These are phyloP conservation scores for Pochonia chlamydosporia DNA, from an alignment of 2,329 filamentous ascomycete species.

Conservation along the genomic window DNA sequence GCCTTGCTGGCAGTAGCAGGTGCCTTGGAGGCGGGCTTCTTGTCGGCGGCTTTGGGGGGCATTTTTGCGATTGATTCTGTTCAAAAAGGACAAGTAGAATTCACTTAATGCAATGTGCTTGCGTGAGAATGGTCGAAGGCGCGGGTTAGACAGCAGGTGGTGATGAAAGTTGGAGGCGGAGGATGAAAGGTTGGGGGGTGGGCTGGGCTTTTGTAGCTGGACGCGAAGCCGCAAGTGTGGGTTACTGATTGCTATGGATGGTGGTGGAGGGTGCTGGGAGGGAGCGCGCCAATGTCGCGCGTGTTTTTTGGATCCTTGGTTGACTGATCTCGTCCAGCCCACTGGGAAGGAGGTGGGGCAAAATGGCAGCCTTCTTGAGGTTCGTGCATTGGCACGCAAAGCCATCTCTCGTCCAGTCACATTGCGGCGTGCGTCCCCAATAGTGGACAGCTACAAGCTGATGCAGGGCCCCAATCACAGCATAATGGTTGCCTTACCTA, in stretches of 20 bases:
- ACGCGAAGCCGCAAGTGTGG: slow-evolving; percentile 42
- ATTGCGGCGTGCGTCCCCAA: background rate
- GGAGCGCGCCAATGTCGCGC: slow-evolving; percentile 12
- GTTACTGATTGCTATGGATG: slow-evolving; percentile 49
- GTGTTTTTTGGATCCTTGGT: slow-evolving; percentile 11
- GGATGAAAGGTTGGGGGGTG: slow-evolving; percentile 44
- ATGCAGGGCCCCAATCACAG: too few relatives aligned
- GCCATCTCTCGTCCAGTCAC: too few relatives aligned
- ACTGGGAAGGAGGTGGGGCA: slow-evolving; percentile 6
- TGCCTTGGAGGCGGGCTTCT: slow-evolving; percentile 98
- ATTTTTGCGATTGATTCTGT: slow-evolving; percentile 54
- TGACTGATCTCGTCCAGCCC: slow-evolving; percentile 6
- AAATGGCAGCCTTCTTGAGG: background rate
- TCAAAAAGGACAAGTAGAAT: slow-evolving; percentile 6
- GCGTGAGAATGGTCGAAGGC: slow-evolving; percentile 13
- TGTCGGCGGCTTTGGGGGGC: slow-evolving; percentile 96
- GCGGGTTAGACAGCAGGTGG: slow-evolving; percentile 28
- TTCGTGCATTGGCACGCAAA: background rate
- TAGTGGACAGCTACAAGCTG: background rate
- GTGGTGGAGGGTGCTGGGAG: slow-evolving; percentile 11
- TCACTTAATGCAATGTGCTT: slow-evolving; percentile 2
- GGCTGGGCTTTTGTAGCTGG: slow-evolving; percentile 56
- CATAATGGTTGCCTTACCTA: too few relatives aligned
- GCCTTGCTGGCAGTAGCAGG: slow-evolving; percentile 66
- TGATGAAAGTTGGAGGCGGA: slow-evolving; percentile 40